Percentiles rank a stretch among this genome's conserved stretches.
Evolutionary conservation across 805 yeast species (phyloP).

Genomic region (Scheffersomyces stipitis): DNA sequence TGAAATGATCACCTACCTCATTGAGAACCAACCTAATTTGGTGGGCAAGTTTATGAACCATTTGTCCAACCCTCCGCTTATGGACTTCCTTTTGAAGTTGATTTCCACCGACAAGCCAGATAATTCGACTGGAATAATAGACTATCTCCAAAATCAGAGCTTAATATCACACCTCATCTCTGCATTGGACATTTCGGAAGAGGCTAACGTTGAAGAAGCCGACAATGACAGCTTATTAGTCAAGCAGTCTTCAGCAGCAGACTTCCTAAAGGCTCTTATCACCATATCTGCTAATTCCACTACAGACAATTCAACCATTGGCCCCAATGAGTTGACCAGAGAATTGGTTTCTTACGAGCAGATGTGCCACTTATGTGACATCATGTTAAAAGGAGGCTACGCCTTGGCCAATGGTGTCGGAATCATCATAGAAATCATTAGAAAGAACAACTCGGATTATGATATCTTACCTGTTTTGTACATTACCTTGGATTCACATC

Average conservation of each 20-base stretch:
- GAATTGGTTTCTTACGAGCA: conserved; percentile 40
- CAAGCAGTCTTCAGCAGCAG: conserved; percentile 44
- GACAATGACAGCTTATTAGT: conserved; percentile 23
- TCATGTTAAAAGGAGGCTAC: conserved; percentile 47
- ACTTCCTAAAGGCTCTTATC: conserved; percentile 44
- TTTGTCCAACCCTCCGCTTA: conserved; percentile 45
- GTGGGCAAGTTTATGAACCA: conserved; percentile 45
- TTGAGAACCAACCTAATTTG: conserved; percentile 41
- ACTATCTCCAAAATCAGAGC: conserved; percentile 41
- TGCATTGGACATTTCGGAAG: conserved; percentile 26
- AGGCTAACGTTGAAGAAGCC: conserved; percentile 6
- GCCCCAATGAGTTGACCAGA: conserved; percentile 47
- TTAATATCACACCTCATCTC: conserved; percentile 35
- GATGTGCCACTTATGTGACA: conserved; percentile 34
- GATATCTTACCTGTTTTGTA: conserved; percentile 46
- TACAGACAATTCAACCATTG: conserved; percentile 45
- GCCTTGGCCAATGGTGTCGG: conserved; percentile 52
- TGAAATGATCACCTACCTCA: conserved; percentile 44
- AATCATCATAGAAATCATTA: conserved; percentile 44
- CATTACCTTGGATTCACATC: conserved; percentile 45
- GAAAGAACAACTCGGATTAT: conserved; percentile 47
- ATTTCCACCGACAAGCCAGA: conserved; percentile 49
- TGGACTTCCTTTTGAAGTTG: conserved; percentile 45
- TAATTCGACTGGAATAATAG: conserved; percentile 46
- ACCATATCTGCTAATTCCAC: conserved; percentile 48